These are phyloP conservation scores for Citrullus mucosospermus DNA, from an alignment of 306 rosid genomes.

Conservation along the genomic window DNA sequence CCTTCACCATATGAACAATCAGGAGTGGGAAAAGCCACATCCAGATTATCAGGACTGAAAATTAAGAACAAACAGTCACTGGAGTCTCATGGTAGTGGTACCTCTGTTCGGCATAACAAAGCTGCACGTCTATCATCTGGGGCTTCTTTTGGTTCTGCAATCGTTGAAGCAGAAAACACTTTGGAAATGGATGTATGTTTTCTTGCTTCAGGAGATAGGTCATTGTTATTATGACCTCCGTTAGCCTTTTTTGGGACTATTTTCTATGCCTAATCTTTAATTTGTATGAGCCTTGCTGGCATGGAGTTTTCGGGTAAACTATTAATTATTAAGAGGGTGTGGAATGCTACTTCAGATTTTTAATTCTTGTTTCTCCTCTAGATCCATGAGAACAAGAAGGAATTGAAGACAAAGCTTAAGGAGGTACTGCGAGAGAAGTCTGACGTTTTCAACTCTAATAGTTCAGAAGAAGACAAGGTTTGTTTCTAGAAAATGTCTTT, in stretches of 20 bases:
- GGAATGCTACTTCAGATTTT: background rate
- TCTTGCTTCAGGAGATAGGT: constrained; percentile 28
- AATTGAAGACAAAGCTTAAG: constrained; percentile 67
- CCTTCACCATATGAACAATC: constrained; percentile 62
- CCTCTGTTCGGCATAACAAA: constrained; percentile 28
- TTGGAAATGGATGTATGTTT: constrained; percentile 76
- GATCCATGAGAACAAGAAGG: constrained; percentile 67
- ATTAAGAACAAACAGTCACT: constrained; percentile 9
- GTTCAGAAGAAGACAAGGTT: constrained; percentile 71
- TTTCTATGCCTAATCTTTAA: constrained; percentile 20
- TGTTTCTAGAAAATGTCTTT: background rate
- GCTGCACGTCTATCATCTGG: constrained; percentile 43
- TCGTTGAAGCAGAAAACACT: constrained; percentile 78
- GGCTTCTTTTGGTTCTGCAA: constrained; percentile 65
- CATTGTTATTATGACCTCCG: constrained; percentile 8
- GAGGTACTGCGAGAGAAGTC: constrained; percentile 71
- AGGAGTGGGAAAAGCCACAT: constrained; percentile 16
- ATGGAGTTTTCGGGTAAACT: constrained; percentile 10
- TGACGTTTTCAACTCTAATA: constrained; percentile 65
- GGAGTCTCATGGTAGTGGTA: constrained; percentile 15
- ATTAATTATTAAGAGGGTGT: background rate
- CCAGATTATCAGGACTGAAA: constrained; percentile 12
- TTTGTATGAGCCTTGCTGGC: constrained; percentile 33
- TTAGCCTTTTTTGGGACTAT: constrained; percentile 1
- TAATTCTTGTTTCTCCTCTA: constrained; percentile 17